Evolutionary conservation across 1,284 basidiomycete genomes (phyloP).

Genomic region (Ceratobasidium sp.): DNA sequence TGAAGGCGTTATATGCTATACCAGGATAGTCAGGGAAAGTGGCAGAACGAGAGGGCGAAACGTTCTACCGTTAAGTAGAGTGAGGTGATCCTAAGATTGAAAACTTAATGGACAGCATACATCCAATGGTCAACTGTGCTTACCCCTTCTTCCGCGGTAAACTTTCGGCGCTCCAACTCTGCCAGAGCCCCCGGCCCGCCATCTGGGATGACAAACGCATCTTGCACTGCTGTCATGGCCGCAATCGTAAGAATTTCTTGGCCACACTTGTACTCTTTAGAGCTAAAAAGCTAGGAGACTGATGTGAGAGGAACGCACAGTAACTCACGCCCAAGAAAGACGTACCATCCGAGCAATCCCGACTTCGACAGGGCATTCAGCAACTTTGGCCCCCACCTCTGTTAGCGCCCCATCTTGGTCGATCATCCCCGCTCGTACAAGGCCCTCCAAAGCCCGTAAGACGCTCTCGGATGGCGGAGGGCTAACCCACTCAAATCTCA

Average conservation of each 20-base stretch:
- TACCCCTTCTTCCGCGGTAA: slow-evolving; percentile 96
- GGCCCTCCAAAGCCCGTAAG: slow-evolving; percentile 78
- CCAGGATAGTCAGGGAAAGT: slow-evolving; percentile 29
- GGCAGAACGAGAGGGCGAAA: neutral
- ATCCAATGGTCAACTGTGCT: slow-evolving; percentile 46
- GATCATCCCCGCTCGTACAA: slow-evolving; percentile 73
- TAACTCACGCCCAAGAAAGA: neutral
- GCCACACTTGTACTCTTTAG: slow-evolving; percentile 82
- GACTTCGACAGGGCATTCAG: slow-evolving; percentile 79
- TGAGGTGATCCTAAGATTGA: slow-evolving; percentile 78
- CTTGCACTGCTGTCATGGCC: slow-evolving; percentile 93
- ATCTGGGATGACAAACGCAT: slow-evolving; percentile 85
- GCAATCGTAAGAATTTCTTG: slow-evolving; percentile 95
- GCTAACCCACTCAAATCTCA: slow-evolving; percentile 93
- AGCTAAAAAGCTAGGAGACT: slow-evolving; percentile 74
- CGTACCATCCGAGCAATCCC: slow-evolving; percentile 75
- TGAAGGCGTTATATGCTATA: slow-evolving; percentile 90
- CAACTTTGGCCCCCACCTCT: slow-evolving; percentile 68
- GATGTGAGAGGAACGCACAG: slow-evolving; percentile 50
- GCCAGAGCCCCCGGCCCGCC: slow-evolving; percentile 83
- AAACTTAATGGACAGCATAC: slow-evolving; percentile 2
- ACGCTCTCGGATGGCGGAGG: slow-evolving; percentile 87
- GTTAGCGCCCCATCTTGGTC: slow-evolving; percentile 67
- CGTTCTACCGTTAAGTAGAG: slow-evolving; percentile 79
- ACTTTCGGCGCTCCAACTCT: slow-evolving; percentile 90